Conservation (phyloP, 495 filamentous ascomycete species). For the Penicillium macrosclerotiorum region DNA sequence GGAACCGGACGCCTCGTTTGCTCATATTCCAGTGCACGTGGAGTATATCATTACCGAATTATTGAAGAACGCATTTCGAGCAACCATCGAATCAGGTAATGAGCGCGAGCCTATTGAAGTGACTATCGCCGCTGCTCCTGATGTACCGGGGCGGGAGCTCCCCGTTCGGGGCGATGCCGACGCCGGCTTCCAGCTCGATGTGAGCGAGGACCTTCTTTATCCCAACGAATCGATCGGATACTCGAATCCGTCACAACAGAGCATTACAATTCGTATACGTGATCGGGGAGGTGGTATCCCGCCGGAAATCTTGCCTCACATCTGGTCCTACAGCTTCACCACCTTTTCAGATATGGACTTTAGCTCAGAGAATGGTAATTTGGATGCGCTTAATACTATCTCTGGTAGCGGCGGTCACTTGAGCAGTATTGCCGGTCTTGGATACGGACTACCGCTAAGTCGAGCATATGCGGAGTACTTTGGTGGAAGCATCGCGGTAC, state of each 20-base stretch:
- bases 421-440: conserved; percentile 84
- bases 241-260: conserved; percentile 61
- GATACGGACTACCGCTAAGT: conserved; percentile 88
- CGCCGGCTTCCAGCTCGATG: conserved; percentile 31
- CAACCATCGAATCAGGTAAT: conserved; percentile 77
- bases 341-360: conserved; percentile 75
- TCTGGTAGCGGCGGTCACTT: conserved; percentile 62
- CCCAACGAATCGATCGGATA: conserved; percentile 36
- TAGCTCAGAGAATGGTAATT: conserved; percentile 41
- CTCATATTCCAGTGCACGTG: conserved; percentile 90
- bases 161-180: conserved; percentile 27
- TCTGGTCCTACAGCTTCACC: conserved; percentile 96
- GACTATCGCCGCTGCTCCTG: conserved; percentile 85
- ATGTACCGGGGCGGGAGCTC: conserved; percentile 38
- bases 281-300: conserved; percentile 92
- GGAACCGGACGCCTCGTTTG: conserved; percentile 75
- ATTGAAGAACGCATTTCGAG: conserved; percentile 94
- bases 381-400: conserved; percentile 72
- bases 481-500: conserved; percentile 90
- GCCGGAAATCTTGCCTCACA: conserved; percentile 75
- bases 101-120: conserved; percentile 81
- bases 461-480: conserved; percentile 98
- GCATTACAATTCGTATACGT: conserved; percentile 91
- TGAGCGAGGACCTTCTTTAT: conserved; percentile 28
- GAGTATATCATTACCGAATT: conserved; percentile 97